A percentile compares a stretch with the other conserved stretches of the same genome.
phyloP scores from a whole-genome alignment of 306 rosid genomes.

The Castanea sativa region DNA sequence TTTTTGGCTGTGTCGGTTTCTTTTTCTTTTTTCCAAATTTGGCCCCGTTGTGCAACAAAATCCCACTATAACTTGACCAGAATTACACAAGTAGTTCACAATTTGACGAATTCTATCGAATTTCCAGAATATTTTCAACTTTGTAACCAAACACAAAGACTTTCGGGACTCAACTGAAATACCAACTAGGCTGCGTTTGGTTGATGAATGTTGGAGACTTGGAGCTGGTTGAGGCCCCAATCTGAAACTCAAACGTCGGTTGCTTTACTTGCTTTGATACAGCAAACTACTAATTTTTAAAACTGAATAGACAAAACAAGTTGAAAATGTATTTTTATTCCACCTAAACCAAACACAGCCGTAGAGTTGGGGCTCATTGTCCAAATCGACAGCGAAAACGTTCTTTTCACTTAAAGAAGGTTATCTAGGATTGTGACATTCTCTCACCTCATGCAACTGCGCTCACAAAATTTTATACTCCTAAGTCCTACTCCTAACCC shows the following conservation, averaged over 20 bases:
- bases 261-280: not conserved
- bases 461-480: not conserved
- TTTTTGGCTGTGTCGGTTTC: constrained; percentile 11
- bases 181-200: not conserved
- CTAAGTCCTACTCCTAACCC: too few relatives aligned
- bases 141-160: not conserved
- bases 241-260: constrained; percentile 2
- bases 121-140: too few relatives aligned
- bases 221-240: not conserved
- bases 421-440: not conserved
- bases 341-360: constrained; percentile 14
- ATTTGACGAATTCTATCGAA: not conserved
- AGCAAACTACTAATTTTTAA: not conserved
- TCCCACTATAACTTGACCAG: constrained; percentile 22
- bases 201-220: not conserved
- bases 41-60: constrained; percentile 24
- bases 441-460: constrained; percentile 32
- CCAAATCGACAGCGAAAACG: not conserved
- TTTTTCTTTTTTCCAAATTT: constrained; percentile 35
- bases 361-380: not conserved
- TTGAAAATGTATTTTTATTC: not conserved
- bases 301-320: not conserved
- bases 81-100: not conserved
- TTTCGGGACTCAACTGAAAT: not conserved
- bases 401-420: not conserved